A percentile compares a stretch with the other conserved stretches of the same genome.
Evolutionary conservation across 2,329 filamentous ascomycete species (phyloP).

Genomic region (Curvularia eragrostidis): DNA sequence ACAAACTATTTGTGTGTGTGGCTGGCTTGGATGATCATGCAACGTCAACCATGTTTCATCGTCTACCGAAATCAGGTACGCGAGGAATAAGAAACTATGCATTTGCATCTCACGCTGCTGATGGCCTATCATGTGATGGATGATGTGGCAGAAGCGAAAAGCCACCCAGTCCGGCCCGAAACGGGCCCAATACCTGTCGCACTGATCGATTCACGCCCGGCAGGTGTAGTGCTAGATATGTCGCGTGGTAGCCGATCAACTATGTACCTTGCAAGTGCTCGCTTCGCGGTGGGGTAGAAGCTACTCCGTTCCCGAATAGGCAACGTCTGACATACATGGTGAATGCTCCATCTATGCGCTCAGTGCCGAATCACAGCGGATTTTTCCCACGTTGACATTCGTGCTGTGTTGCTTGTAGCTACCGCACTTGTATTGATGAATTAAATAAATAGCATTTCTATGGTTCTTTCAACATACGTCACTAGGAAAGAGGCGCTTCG

Average conservation of each 20-base stretch:
- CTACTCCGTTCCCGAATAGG: not conserved
- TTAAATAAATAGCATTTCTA: not conserved
- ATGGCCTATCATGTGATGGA: not conserved
- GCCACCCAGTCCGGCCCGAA: not conserved
- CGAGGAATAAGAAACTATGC: not conserved
- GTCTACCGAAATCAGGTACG: not conserved
- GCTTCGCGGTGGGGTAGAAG: not conserved
- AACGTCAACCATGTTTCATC: not conserved
- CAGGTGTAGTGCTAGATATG: not conserved
- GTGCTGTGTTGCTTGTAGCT: not conserved
- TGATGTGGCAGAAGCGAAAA: constrained; percentile 2
- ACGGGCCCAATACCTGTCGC: not conserved
- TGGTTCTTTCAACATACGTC: not conserved
- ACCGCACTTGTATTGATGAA: not conserved
- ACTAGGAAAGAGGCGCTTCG: not conserved
- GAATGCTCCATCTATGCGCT: not conserved
- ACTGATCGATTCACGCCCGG: no score
- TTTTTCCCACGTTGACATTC: not conserved
- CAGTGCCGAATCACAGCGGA: not conserved
- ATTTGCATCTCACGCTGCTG: not conserved
- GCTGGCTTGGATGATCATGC: no score
- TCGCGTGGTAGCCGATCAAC: not conserved
- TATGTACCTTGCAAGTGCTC: not conserved
- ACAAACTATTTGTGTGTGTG: no score
- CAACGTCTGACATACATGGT: not conserved